Base-by-base conservation (phyloP, 2,329 filamentous ascomycete species). In the Aspergillaceae sp. region DNA sequence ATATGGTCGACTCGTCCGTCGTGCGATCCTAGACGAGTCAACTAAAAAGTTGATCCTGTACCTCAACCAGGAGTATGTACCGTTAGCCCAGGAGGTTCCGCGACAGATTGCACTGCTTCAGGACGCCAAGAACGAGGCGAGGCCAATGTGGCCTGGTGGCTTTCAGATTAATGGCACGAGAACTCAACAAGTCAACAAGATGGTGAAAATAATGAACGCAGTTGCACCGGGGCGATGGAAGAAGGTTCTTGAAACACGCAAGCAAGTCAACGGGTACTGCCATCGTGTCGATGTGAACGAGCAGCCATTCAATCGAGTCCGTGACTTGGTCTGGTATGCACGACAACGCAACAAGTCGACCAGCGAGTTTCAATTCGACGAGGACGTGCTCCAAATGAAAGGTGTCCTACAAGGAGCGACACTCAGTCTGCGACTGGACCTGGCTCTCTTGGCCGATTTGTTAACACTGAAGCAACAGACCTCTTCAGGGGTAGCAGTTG, bases 21-120 rank as follows among this genome's bases (percentile, higher is more conserved):
- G 76, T 3, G 78, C 76, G 1, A 65, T 80, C 5, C 68, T 86
- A 0, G 80, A 86, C 45, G 77, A 84, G 56, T 70, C 76, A 0
- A 79, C 79, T 0, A 83, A 83, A 62, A 82, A 79, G 50, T 82
- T 86, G 56, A 74, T 82, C n/a, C 55, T 73, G 3, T 78, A 72
- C 66, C 70, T 76, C 0, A 74, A 75, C 5, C 54, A 50, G 5
- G 55, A 65, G 7, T 75, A 70, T 47, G 51, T 68, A 0, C 56
- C 65, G 3, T 63, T 80, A 5, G 65, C 66, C 1, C 49, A 64
- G 1, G 48, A 53, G 19, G 53, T 75, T 6, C 41, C 56, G 1
- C 29, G 42, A 2, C 45, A 53, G 2, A 49, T 66, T 28, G 45
- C 56, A 2, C 30, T 50, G 11, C 49, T 74, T 1, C 52, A 64